Base-by-base conservation (phyloP, 2,329 filamentous ascomycete species). In the Aspergillus terreus region DNA sequence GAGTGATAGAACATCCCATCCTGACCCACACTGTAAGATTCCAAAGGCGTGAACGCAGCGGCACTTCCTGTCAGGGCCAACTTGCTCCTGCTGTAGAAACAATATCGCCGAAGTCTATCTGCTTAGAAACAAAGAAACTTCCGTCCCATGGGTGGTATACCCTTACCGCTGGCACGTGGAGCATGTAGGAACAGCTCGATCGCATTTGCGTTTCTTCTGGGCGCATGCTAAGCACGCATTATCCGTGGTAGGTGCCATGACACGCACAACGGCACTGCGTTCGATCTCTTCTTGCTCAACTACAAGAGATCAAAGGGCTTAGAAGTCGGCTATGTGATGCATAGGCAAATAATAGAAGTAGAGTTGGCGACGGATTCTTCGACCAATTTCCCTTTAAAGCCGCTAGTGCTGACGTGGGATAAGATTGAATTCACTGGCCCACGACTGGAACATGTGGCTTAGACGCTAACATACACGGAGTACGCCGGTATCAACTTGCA, bases 171-270 rank as follows among this genome's bases (percentile, higher is more conserved):
- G 14, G 35, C 49, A 51, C 4, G 49, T 43, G 11, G 49, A 51
- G 40, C 49, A 51, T n/a, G 27, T 23, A 11, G 49, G 49, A 19
- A 51, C 11, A 7, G n/a, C 30, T 25, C 49, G 49, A 38, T 51
- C 49, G 38, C 49, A 51, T 38, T 21, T 46, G 23, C 49, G 35
- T 30, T 51, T 51, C 49, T 47, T 51, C 44, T 51, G 49, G 3
- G 49, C 44, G 40, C 49, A 51, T 4, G 49, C 44, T 6, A 51
- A 27, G 27, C 49, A 51, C 21, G 49, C 49, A 25, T 51, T 42
- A 15, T 36, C 33, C 7, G 25, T 9, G 25, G 25, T 27, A 7
- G 5, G 25, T 27, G 25, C 25, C 21, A 23, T 23, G 25, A 27
- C 25, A 7, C 25, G 6, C 25, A 27, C 25, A 9, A 27, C 25